Percentiles rank a stretch among this genome's conserved stretches.
Conservation (phyloP, 495 filamentous ascomycete species). For the Hapsidospora chrysogenum region DNA sequence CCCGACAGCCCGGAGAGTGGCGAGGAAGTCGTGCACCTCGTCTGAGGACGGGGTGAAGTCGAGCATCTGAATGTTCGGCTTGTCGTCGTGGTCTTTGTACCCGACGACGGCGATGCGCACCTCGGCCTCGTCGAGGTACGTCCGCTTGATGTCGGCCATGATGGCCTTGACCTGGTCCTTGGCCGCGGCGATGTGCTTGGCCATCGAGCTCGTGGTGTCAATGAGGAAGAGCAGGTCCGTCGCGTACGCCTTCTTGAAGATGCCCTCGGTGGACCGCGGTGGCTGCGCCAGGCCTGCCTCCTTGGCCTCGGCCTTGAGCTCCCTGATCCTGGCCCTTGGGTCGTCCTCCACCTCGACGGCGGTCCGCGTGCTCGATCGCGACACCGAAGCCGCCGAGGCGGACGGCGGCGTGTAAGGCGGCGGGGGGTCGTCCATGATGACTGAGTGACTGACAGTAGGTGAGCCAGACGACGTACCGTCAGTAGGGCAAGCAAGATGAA, state of each 20-base stretch:
- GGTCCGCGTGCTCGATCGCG: no score
- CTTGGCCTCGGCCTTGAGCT: no score
- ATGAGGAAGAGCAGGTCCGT: slow-evolving; percentile 23
- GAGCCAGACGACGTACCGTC: no score
- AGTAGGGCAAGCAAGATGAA: no score
- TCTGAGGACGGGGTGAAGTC: slow-evolving; percentile 15
- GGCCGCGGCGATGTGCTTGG: slow-evolving; percentile 13
- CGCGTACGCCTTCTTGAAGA: slow-evolving; percentile 18
- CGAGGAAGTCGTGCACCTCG: slow-evolving; percentile 9
- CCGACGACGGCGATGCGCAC: slow-evolving; percentile 24
- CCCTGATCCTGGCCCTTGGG: no score
- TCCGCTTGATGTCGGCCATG: slow-evolving; percentile 13
- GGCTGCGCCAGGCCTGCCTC: no score
- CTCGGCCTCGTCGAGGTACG: slow-evolving; percentile 19
- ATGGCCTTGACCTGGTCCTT: slow-evolving; percentile 18
- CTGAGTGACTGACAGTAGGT: no score
- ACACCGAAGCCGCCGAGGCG: no score
- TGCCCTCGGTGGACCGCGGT: slow-evolving; percentile 6
- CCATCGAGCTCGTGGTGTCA: slow-evolving; percentile 20
- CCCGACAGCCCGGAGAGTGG: slow-evolving; percentile 8
- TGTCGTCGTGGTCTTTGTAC: slow-evolving; percentile 19
- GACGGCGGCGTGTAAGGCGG: no score
- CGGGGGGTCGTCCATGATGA: no score
- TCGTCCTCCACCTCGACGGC: no score
- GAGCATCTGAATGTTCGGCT: slow-evolving; percentile 15